Percentiles rank a stretch among this genome's conserved stretches.
Conservation (phyloP, 371 early-diverging fungal genomes). For the Rhizomucor pusillus region DNA sequence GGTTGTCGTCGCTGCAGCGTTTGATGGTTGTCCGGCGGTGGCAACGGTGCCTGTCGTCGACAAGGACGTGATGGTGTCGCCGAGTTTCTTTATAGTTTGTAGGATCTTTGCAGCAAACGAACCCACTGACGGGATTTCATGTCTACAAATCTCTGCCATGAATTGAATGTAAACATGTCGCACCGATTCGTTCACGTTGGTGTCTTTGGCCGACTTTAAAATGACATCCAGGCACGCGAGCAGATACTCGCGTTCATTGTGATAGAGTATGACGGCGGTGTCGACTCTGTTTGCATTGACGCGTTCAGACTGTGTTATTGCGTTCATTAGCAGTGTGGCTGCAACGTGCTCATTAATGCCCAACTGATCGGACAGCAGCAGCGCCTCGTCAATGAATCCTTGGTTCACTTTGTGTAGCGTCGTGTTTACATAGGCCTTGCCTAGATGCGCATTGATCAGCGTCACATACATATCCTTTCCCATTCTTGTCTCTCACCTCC, state of each 20-base stretch:
- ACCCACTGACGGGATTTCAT: slow-evolving; percentile 11
- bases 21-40: slow-evolving; percentile 4
- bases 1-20: slow-evolving; percentile 1
- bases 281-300: slow-evolving; percentile 33
- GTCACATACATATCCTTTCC: neutral
- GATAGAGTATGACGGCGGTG: slow-evolving; percentile 68
- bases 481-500: slow-evolving; percentile 33
- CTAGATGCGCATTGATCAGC: slow-evolving; percentile 5
- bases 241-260: slow-evolving; percentile 65
- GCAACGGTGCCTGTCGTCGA: slow-evolving; percentile 14
- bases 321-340: slow-evolving; percentile 67
- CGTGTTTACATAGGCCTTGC: slow-evolving; percentile 52
- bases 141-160: slow-evolving; percentile 20
- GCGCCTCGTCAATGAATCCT: slow-evolving; percentile 66
- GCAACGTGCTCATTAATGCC: slow-evolving; percentile 79
- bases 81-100: slow-evolving; percentile 41
- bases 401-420: slow-evolving; percentile 57
- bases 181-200: slow-evolving; percentile 39
- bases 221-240: slow-evolving; percentile 62
- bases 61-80: slow-evolving; percentile 34
- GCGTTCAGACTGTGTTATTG: slow-evolving; percentile 38
- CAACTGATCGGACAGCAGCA: slow-evolving; percentile 77
- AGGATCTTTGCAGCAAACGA: slow-evolving; percentile 45
- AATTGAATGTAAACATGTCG: slow-evolving; percentile 37
- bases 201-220: slow-evolving; percentile 53